These are phyloP conservation scores for Melanopsichium pennsylvanicum DNA, from an alignment of 1,284 basidiomycete genomes.

Conservation along the genomic window DNA sequence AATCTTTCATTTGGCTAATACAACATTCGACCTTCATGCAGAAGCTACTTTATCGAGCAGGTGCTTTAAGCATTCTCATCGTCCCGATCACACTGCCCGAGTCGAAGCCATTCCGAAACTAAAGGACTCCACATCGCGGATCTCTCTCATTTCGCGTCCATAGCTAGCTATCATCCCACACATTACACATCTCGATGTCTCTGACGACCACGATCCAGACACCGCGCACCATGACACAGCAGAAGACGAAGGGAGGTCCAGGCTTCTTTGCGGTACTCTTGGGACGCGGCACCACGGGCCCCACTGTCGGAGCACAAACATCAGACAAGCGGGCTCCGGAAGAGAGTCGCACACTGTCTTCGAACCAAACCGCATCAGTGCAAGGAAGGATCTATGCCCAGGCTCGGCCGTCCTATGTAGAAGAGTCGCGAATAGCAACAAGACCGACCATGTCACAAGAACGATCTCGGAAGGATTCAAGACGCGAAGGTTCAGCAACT, in stretches of 20 bases:
- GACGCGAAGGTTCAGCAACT: not conserved
- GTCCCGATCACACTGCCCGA: too few relatives aligned
- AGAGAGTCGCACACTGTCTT: not conserved
- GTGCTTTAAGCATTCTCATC: too few relatives aligned
- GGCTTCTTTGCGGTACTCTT: constrained; percentile 41
- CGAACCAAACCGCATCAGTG: not conserved
- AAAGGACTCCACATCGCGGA: too few relatives aligned
- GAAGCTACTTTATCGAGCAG: not conserved
- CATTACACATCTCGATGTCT: constrained; percentile 13
- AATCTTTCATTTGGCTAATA: not conserved
- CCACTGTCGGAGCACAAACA: constrained; percentile 1
- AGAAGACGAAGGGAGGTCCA: constrained; percentile 5
- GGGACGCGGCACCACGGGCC: constrained; percentile 12
- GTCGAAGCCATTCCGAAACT: too few relatives aligned
- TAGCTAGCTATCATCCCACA: too few relatives aligned
- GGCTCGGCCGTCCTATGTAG: not conserved
- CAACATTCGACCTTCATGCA: constrained; percentile 3
- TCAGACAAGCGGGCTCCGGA: constrained; percentile 3
- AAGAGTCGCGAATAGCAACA: not conserved
- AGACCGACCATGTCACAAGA: constrained; percentile 9
- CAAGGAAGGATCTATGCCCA: not conserved
- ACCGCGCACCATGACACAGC: constrained; percentile 11
- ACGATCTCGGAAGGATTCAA: not conserved
- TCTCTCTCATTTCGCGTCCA: too few relatives aligned
- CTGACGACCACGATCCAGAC: not conserved